Evolutionary conservation across 257 asterid genomes (phyloP), one percentile per base, ranked within the genome.

Genomic region (Apocynum venetum): DNA sequence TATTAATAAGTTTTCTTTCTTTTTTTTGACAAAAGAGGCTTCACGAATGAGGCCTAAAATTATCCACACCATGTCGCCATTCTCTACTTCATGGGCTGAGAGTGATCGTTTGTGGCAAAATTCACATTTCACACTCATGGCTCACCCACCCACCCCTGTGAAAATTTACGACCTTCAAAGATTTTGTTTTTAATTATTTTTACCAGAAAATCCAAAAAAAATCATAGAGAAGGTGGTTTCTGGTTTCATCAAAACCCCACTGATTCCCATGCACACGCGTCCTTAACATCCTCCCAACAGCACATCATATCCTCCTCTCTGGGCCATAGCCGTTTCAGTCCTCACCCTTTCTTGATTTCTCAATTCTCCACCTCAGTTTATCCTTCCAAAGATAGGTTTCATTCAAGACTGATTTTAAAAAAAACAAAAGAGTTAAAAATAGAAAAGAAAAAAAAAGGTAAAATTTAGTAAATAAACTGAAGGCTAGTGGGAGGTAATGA

Each of bases 251-350:
- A 46, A 43, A 79, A 84, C 20, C 43, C 88, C 80, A 76, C 86
- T 77, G 85, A 79, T 72, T 86, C 71, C 61, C 84, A 84, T 84
- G 90, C 86, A 81, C 78, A 80, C 77, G 74, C 81, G 78, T 59
- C 79, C 61, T 64, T 64, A 55, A 51, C 51, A 73, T 52, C 63
- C 82, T 71, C n/a, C 20, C n/a, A 59, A 79, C 78, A 73, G 69
- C 73, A 44, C 73, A 68, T n/a, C 38, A 66, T 35, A 11, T 53
- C 59, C 70, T 35, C 70, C 10, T 3, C 35, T 56, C 19, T 56
- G 19, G 63, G 63, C 76, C 56, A 66, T 52, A 53, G 59, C 59
- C 59, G 61, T 63, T 15, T 25, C 31, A 25, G 0, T 19, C 17
- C 47, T 6, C 76, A 6, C 8, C 4, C 63, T 25, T 72, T 38